phyloP scores from a whole-genome alignment of 805 yeast species.

The Saccharomycopsis lassenensis region DNA sequence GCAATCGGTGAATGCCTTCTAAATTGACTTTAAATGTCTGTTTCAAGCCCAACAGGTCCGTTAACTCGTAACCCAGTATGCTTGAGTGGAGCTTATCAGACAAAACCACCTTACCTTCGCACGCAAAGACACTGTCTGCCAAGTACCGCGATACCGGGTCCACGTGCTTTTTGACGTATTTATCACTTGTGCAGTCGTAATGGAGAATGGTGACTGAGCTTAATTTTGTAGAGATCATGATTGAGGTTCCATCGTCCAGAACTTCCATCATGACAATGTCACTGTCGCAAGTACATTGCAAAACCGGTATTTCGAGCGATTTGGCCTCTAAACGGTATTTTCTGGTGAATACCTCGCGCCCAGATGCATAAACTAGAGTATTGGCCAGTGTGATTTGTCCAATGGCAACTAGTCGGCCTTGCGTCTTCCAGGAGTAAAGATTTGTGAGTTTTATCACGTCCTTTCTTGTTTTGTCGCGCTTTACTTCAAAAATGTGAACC shows the following conservation, averaged over 20 bases:
- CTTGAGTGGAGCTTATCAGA: slow-evolving; percentile 9
- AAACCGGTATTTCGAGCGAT: slow-evolving; percentile 4
- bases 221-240: slow-evolving; percentile 6
- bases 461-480: slow-evolving; percentile 5
- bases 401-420: slow-evolving; percentile 9
- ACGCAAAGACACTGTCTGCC: not conserved
- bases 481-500: slow-evolving; percentile 10
- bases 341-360: slow-evolving; percentile 6
- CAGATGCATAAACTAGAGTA: slow-evolving; percentile 9
- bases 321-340: slow-evolving; percentile 3
- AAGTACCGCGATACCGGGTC: slow-evolving; percentile 6
- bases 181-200: slow-evolving; percentile 1
- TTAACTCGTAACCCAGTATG: slow-evolving; percentile 2
- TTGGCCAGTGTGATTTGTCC: slow-evolving; percentile 4
- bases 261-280: slow-evolving; percentile 2
- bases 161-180: not conserved
- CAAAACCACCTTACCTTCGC: slow-evolving; percentile 2
- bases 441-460: slow-evolving; percentile 5
- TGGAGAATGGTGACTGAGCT: slow-evolving; percentile 1
- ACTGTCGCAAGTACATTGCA: slow-evolving; percentile 10
- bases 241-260: not conserved
- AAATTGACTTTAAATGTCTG: not conserved
- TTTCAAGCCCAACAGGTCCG: not conserved
- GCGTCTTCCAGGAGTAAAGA: slow-evolving; percentile 14
- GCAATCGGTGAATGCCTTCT: slow-evolving; percentile 1